phyloP scores from a whole-genome alignment of 164 flowering plant species.

The Macadamia tetraphylla region DNA sequence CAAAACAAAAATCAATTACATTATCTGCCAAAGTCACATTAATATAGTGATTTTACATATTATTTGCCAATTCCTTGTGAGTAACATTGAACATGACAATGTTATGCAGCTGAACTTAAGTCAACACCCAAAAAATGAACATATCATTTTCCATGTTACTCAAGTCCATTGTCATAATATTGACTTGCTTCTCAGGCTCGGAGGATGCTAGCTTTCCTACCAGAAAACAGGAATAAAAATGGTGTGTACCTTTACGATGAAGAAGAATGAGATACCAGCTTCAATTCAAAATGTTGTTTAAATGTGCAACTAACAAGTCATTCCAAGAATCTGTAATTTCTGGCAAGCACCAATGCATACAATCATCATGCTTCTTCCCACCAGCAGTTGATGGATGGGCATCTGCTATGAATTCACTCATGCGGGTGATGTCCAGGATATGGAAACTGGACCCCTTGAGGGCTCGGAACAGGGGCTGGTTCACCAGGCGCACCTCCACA shows the following conservation, averaged over 20 bases:
- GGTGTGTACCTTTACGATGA: neutral
- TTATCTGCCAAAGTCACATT: too few relatives aligned
- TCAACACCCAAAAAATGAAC: neutral
- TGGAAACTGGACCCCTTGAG: conserved; percentile 58
- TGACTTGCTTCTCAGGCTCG: neutral
- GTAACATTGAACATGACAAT: too few relatives aligned
- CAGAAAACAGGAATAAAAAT: neutral
- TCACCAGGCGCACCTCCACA: conserved; percentile 71
- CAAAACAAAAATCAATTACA: too few relatives aligned
- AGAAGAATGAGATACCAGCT: neutral
- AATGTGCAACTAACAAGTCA: conserved; percentile 55
- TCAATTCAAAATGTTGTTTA: conserved; percentile 27
- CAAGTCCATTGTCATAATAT: neutral
- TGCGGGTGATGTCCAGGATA: conserved; percentile 61
- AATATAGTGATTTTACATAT: too few relatives aligned
- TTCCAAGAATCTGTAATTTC: conserved; percentile 93
- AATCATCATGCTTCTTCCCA: conserved; percentile 97
- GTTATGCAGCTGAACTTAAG: too few relatives aligned
- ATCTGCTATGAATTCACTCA: conserved; percentile 92
- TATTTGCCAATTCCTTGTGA: too few relatives aligned
- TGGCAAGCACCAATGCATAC: conserved; percentile 99
- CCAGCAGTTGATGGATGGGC: conserved; percentile 88
- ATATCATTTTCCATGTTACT: neutral
- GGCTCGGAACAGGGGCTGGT: conserved; percentile 61
- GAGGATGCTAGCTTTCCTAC: neutral